Conservation (phyloP, 2,329 filamentous ascomycete genomes). For the Coleophoma cylindrospora region DNA sequence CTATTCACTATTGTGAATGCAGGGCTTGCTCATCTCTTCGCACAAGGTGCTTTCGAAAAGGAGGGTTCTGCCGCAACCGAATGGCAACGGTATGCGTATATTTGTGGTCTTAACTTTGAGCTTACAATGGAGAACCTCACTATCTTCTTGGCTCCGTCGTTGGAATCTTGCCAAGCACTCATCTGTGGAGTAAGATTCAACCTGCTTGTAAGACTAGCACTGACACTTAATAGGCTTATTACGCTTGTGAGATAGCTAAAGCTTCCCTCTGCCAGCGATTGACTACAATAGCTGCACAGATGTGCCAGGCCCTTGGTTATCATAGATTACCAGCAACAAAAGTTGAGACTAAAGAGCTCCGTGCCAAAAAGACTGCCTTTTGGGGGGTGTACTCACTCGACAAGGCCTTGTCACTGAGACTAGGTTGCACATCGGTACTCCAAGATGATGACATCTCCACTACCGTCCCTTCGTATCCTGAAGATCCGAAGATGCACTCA, state of each 20-base stretch:
- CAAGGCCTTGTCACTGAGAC: constrained; percentile 9
- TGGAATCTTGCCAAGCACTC: neutral
- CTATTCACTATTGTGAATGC: constrained; percentile 10
- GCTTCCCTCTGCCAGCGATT: constrained; percentile 2
- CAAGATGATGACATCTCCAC: constrained; percentile 14
- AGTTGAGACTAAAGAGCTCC: constrained; percentile 1
- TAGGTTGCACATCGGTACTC: constrained; percentile 9
- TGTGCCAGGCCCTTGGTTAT: constrained; percentile 3
- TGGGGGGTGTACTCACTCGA: constrained; percentile 11
- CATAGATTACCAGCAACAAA: constrained; percentile 3
- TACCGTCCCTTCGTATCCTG: neutral
- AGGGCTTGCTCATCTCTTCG: constrained; percentile 9
- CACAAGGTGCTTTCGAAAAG: neutral
- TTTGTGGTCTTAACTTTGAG: neutral
- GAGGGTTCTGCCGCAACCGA: neutral
- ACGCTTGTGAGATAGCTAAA: neutral
- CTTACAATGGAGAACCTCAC: neutral
- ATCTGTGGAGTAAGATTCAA: neutral
- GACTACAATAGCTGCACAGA: constrained; percentile 5
- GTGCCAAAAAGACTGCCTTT: constrained; percentile 4
- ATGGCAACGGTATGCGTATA: neutral
- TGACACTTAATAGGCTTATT: neutral
- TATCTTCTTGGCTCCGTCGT: neutral
- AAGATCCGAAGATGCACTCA: neutral
- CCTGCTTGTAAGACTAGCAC: no score